phyloP scores from a whole-genome alignment of 2,329 filamentous ascomycete genomes.

The Hirsutella minnesotensis region DNA sequence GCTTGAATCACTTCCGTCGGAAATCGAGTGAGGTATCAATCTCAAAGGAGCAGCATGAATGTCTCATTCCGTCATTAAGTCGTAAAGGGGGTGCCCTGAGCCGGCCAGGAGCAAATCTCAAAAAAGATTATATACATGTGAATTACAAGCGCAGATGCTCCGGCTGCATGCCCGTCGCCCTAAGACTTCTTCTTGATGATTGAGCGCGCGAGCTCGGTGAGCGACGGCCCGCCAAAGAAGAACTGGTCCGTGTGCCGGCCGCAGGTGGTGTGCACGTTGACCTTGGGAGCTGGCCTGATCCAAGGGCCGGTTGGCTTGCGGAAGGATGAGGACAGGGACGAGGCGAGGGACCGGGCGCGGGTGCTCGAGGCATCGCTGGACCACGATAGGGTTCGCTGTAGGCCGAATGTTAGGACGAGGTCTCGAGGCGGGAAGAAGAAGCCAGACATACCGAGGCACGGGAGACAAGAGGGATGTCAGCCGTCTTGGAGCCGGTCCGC shows the following conservation, averaged over 20 bases:
- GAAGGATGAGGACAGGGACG: slow-evolving; percentile 12
- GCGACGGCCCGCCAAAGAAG: slow-evolving; percentile 36
- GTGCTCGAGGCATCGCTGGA: slow-evolving; percentile 15
- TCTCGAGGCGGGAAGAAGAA: no score
- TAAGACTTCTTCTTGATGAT: slow-evolving; percentile 21
- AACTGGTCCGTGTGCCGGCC: slow-evolving; percentile 43
- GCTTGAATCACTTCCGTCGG: no score
- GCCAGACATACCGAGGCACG: no score
- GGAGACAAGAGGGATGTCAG: no score
- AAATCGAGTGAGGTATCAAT: no score
- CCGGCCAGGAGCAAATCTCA: slow-evolving; percentile 14
- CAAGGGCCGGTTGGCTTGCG: slow-evolving; percentile 20
- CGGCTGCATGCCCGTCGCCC: background rate
- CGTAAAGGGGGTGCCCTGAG: slow-evolving; percentile 11
- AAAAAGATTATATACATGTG: slow-evolving; percentile 2
- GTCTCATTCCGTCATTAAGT: slow-evolving; percentile 1
- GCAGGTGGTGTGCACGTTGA: slow-evolving; percentile 42
- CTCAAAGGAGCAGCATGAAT: background rate
- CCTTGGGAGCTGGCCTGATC: slow-evolving; percentile 25
- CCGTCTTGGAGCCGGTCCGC: no score
- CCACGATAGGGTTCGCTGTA: slow-evolving; percentile 17
- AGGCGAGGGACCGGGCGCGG: slow-evolving; percentile 4
- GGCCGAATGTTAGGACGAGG: background rate
- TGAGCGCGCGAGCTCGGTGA: slow-evolving; percentile 29
- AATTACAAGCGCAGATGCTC: slow-evolving; percentile 2